Base-by-base conservation (phyloP, 2,329 filamentous ascomycete species). In the Didymella pinodella region DNA sequence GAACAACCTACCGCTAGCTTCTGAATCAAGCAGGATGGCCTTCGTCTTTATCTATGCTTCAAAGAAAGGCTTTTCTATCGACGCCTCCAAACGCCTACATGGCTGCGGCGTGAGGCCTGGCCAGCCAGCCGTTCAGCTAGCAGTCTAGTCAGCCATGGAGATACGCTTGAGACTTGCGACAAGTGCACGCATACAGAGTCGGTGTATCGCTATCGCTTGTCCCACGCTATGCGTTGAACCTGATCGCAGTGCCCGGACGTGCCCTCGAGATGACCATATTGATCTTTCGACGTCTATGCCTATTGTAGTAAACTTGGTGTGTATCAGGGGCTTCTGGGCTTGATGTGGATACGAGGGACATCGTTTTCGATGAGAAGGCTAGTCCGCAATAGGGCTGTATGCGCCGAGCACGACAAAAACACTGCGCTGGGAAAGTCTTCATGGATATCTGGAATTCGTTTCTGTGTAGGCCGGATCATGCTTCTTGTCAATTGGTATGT, bases 231-330 rank as follows among this genome's bases (percentile, higher is more conserved):
- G 36, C 18, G 16, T 48, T 43, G 26, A 18, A 20, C 44, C 20
- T 34, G 44, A 20, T 36, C 52, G 52, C 46, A 40, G 52, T 49
- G 38, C 45, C 45, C 52, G 52, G 25, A 26, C 31, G n/a, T 47
- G 32, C 31, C 12, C 31, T 47, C n/a, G 36, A 22, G 12, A 20
- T 36, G 28, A 11, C 20, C 20, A 43, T 25, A 14, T 43, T 8
- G 40, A 43, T 26, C 10, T 43, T 20, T 8, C 20, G 40, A 26
- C n/a, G 20, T 26, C 40, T 43, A 43, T 43, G 14, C 40, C 40
- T 43, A 16, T 43, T 43, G 20, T 14, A 43, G 20, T 25, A 43
- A 26, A 25, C 22, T 26, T 43, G 20, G 40, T 11, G 20, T 43
- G 40, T 43, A 26, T 26, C 10, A 43, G 20, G 20, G 40, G 40